These are phyloP conservation scores for Hibiscus tridactylites DNA, from an alignment of 345 rosid species.

Conservation along the genomic window DNA sequence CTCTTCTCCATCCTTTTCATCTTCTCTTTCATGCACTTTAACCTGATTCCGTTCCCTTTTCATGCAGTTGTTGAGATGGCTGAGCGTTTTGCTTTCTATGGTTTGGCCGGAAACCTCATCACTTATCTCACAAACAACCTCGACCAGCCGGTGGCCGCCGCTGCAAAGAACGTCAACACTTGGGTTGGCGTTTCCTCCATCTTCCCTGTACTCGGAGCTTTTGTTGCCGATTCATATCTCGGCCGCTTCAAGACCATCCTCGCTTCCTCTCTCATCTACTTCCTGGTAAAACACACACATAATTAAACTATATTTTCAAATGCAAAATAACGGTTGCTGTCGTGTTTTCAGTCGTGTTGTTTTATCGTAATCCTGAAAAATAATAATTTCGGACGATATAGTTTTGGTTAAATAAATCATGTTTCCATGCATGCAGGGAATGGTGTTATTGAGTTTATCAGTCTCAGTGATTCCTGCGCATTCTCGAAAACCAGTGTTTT, in stretches of 20 bases:
- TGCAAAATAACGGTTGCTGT: too few species aligned
- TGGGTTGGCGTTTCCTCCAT: conserved; percentile 77
- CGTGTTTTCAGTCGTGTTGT: too few species aligned
- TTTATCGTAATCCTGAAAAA: too few species aligned
- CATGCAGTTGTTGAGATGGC: conserved; percentile 66
- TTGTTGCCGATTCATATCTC: conserved; percentile 68
- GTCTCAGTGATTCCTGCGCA: conserved; percentile 39
- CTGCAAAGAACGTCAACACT: conserved; percentile 60
- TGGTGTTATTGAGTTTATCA: conserved; percentile 53
- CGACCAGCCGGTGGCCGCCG: conserved; percentile 42
- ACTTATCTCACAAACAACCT: conserved; percentile 61
- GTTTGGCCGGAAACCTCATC: conserved; percentile 68
- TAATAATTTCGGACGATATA: too few species aligned
- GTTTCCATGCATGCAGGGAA: conserved; percentile 40
- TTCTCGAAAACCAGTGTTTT: conserved; percentile 45
- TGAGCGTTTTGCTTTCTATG: conserved; percentile 74
- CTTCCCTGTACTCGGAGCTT: conserved; percentile 70
- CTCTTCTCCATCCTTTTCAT: not conserved
- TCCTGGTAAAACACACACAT: conserved; percentile 25
- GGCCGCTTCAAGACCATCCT: conserved; percentile 89
- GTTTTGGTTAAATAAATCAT: not conserved
- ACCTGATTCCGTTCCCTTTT: not conserved
- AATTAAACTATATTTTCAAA: too few species aligned
- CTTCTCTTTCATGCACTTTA: not conserved
- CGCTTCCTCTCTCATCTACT: conserved; percentile 45